Evolutionary conservation across 139 green algal species (phyloP), one percentile per base, ranked within the genome.

Genomic region (Chlorella sp.): DNA sequence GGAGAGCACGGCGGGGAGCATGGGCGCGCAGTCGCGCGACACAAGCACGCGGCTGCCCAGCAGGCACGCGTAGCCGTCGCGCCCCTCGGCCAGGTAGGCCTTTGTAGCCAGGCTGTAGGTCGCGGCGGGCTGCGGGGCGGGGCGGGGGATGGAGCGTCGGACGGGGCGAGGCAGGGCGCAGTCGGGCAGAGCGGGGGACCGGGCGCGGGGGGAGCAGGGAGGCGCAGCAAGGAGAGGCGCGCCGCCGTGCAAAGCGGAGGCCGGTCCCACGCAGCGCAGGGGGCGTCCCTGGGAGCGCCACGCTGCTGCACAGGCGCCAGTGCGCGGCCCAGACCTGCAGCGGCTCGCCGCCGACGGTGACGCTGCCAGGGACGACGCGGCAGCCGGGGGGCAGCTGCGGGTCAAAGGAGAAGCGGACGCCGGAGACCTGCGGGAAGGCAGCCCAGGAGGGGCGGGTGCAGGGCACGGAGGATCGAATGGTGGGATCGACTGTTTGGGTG

Each of bases 341-440:
- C 9, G 82, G 67, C 35, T 74, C 51, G 12, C 60, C 79, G 31
- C 70, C 81, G 29, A 89, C 40, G 8, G 61, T 80, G 12, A 93
- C 80, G 29, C 63, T 85, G 76, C 69, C 86, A 0, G 41, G 36
- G 61, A 88, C 45, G 15, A 93, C 67, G 23, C 89, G 77, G 14
- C 43, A 19, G 11, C 77, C 75, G 8, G 83, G 67, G 0, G 79
- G 77, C 50, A 79, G 62, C 2, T 55, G 53, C 15, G 86, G 72
- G 68, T 93, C 88, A 51, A 91, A 93, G 1, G 71, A 67, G 60
- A 93, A 93, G 17, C 50, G 38, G 14, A 92, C 42, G 23, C 84
- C 87, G 0, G 71, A 82, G 35, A 90, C 76, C 76, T 88, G 76
- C 71, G 4, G 40, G 8, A 7, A 23, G 11, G 53, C 29, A 60